Evolutionary conservation across 768 basidiomycete species (phyloP).

Genomic region (Stropharia rugosoannulata): DNA sequence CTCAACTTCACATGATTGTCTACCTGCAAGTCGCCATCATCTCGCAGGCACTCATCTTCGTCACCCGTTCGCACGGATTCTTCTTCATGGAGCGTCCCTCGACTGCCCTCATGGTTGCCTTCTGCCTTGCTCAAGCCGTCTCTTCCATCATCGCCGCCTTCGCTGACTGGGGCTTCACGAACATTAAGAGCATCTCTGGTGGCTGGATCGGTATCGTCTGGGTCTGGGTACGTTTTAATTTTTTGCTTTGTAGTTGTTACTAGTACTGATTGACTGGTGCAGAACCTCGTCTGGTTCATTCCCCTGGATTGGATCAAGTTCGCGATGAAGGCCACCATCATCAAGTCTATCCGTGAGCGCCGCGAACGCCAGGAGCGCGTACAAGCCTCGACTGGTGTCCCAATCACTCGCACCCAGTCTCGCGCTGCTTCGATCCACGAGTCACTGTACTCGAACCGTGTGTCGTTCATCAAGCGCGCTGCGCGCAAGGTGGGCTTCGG

Average conservation of each 20-base stretch:
- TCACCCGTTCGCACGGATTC: conserved; percentile 91
- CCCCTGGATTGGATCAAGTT: conserved; percentile 97
- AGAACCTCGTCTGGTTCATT: conserved; percentile 96
- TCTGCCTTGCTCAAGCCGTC: conserved; percentile 90
- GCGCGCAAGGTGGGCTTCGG: conserved; percentile 89
- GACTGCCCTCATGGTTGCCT: conserved; percentile 82
- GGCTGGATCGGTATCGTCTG: conserved; percentile 98
- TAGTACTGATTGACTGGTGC: conserved; percentile 13
- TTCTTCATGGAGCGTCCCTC: conserved; percentile 98
- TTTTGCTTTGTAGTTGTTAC: not conserved
- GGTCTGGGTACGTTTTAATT: conserved; percentile 74
- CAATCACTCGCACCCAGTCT: conserved; percentile 84
- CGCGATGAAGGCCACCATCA: conserved; percentile 91
- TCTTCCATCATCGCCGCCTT: conserved; percentile 95
- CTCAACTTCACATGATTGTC: conserved; percentile 83
- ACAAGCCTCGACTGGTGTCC: conserved; percentile 48
- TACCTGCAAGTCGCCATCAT: conserved; percentile 99
- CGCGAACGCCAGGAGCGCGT: conserved; percentile 52
- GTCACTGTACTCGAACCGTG: conserved; percentile 93
- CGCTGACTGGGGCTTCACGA: conserved; percentile 93
- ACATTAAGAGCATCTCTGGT: conserved; percentile 77
- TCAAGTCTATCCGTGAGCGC: conserved; percentile 79
- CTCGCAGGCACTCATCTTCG: conserved; percentile 96
- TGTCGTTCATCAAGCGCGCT: conserved; percentile 88
- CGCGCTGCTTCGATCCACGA: conserved; percentile 90